These are phyloP conservation scores for Rhodotorula glutinis DNA, from an alignment of 1,284 basidiomycete species.

Conservation along the genomic window DNA sequence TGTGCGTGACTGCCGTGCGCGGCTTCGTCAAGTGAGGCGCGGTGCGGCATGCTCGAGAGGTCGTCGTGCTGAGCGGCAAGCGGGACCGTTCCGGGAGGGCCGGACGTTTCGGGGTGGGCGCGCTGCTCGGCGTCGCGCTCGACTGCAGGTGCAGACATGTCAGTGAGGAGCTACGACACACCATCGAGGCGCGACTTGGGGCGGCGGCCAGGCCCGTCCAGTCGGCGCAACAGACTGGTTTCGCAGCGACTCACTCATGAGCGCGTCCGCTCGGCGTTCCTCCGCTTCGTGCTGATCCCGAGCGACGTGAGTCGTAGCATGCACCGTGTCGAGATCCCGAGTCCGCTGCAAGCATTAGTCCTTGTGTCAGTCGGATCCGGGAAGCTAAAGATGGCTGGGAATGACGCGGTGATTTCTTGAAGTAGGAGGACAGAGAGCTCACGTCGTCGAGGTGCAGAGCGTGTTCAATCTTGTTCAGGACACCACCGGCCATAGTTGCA, in stretches of 20 bases:
- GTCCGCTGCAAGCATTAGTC: background rate
- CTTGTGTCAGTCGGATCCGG: background rate
- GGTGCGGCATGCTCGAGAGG: constrained; percentile 7
- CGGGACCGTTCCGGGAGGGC: constrained; percentile 3
- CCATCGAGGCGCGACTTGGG: too few relatives aligned
- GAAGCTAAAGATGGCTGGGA: too few relatives aligned
- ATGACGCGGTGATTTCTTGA: too few relatives aligned
- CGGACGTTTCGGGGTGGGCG: constrained; percentile 3
- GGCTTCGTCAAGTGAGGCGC: constrained; percentile 13
- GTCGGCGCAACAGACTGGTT: background rate
- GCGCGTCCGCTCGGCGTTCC: constrained; percentile 18
- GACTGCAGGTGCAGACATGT: background rate
- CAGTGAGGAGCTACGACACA: background rate
- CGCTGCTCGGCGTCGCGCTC: constrained; percentile 17
- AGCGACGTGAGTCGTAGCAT: background rate
- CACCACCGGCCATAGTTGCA: too few relatives aligned
- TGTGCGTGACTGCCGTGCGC: constrained; percentile 5
- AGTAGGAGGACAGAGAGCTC: too few relatives aligned
- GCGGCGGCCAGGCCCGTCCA: too few relatives aligned
- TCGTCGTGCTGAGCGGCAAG: background rate
- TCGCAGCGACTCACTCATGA: constrained; percentile 3
- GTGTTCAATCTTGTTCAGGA: constrained; percentile 23
- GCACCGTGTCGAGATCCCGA: constrained; percentile 9
- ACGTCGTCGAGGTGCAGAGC: constrained; percentile 18
- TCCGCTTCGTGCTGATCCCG: constrained; percentile 9